Conservation (phyloP, 176 grass and related monocot genomes). For the Oryza rufipogon region DNA sequence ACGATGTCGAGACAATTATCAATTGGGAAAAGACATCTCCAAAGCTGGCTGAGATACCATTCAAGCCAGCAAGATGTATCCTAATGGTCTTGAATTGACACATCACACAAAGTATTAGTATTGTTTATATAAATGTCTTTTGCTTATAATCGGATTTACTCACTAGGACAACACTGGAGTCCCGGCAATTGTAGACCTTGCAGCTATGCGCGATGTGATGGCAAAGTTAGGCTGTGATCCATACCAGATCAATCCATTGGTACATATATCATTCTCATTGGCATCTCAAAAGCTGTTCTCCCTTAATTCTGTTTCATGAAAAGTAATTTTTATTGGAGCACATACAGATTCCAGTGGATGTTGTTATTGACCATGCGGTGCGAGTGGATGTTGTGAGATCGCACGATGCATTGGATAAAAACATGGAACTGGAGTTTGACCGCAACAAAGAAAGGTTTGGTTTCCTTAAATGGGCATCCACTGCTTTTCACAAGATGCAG, state of each 20-base stretch:
- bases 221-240: slow-evolving; percentile 71
- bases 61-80: slow-evolving; percentile 82
- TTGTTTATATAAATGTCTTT: not conserved
- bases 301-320: not conserved
- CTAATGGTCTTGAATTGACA: slow-evolving; percentile 57
- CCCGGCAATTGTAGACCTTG: slow-evolving; percentile 82
- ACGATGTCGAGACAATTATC: slow-evolving; percentile 84
- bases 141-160: slow-evolving; percentile 28
- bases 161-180: slow-evolving; percentile 82
- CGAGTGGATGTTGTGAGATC: slow-evolving; percentile 80
- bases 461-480: slow-evolving; percentile 90
- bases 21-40: slow-evolving; percentile 84
- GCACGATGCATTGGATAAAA: slow-evolving; percentile 62
- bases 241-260: slow-evolving; percentile 85
- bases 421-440: slow-evolving; percentile 78
- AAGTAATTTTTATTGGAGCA: slow-evolving; percentile 1
- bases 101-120: not conserved
- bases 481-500: slow-evolving; percentile 80
- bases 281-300: not conserved
- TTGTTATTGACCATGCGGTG: slow-evolving; percentile 85
- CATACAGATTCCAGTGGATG: slow-evolving; percentile 74
- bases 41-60: slow-evolving; percentile 77
- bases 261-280: slow-evolving; percentile 24
- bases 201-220: slow-evolving; percentile 87
- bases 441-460: slow-evolving; percentile 86